These are phyloP conservation scores for Calonectria crousiana DNA, from an alignment of 2,329 filamentous ascomycete species.

Conservation along the genomic window DNA sequence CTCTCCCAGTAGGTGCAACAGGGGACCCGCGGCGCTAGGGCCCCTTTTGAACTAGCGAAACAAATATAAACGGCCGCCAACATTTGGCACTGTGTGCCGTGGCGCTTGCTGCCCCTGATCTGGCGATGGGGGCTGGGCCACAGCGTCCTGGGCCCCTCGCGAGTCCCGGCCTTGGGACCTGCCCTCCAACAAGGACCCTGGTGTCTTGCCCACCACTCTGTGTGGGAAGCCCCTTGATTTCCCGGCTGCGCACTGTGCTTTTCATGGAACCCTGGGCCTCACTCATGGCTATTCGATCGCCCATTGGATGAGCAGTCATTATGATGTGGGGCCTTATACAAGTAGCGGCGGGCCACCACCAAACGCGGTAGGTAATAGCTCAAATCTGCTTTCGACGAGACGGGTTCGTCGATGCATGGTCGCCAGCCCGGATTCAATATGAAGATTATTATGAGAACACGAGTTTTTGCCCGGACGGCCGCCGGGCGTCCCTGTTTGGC, in stretches of 20 bases:
- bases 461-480: slow-evolving; percentile 6
- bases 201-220: slow-evolving; percentile 12
- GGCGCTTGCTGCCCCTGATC: slow-evolving; percentile 36
- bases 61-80: slow-evolving; percentile 35
- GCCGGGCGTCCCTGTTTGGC: not conserved
- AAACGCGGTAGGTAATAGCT: slow-evolving; percentile 21
- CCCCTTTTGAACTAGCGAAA: slow-evolving; percentile 42
- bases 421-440: slow-evolving; percentile 37
- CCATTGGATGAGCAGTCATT: not conserved
- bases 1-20: slow-evolving; percentile 34
- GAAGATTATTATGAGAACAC: slow-evolving; percentile 30
- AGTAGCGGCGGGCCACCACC: slow-evolving; percentile 1
- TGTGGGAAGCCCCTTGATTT: slow-evolving; percentile 18
- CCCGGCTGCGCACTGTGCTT: slow-evolving; percentile 18
- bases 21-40: slow-evolving; percentile 36
- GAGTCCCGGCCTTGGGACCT: not conserved
- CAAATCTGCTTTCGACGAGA: slow-evolving; percentile 30
- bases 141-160: not conserved
- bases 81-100: slow-evolving; percentile 31
- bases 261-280: not conserved
- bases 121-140: not conserved
- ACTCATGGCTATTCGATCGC: not conserved
- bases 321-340: not conserved
- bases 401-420: slow-evolving; percentile 21
- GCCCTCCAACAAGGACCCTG: not conserved